These are phyloP conservation scores for grape (Vitis vinifera) DNA, from an alignment of 164 flowering plant genomes.

Conservation along the genomic window ASM3070453v1 NC_081819.1:9338001-9338500, in stretches of 20 bases:
- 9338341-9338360: too few relatives aligned
- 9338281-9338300: too few relatives aligned
- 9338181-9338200: too few relatives aligned
- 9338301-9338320: too few relatives aligned
- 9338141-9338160: conserved; percentile 32
- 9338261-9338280: too few relatives aligned
- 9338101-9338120: conserved; percentile 99
- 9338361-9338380: too few relatives aligned
- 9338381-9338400: conserved; percentile 58
- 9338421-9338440: conserved; percentile 96
- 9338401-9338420: conserved; percentile 97
- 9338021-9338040: conserved; percentile 41
- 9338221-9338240: too few relatives aligned
- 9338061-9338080: conserved; percentile 97
- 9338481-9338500: conserved; percentile 90
- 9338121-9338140: conserved; percentile 99
- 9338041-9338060: conserved; percentile 96
- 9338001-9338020: too few relatives aligned
- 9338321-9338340: too few relatives aligned
- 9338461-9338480: conserved; percentile 92
- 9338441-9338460: conserved; percentile 98
- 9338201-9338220: too few relatives aligned
- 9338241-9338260: too few relatives aligned
- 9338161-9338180: conserved; percentile 10
- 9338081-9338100: conserved; percentile 94